These are phyloP conservation scores for Fragaria nilgerrensis DNA, from an alignment of 306 rosid species.

Conservation along the genomic window DNA sequence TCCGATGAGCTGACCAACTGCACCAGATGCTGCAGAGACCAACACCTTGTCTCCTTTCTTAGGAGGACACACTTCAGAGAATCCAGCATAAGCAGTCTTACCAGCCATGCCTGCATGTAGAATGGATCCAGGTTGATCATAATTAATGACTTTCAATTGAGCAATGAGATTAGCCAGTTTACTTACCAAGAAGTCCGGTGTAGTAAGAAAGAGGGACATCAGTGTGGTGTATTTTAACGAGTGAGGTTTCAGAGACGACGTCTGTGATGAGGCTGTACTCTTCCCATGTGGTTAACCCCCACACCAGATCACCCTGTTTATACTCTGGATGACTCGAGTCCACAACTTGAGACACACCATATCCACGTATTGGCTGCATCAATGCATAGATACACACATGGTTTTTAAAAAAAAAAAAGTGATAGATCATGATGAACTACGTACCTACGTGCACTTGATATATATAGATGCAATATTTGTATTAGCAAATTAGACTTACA, in stretches of 20 bases:
- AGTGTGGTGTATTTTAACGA: slow-evolving; percentile 40
- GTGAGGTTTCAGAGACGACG: slow-evolving; percentile 18
- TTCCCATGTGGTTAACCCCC: slow-evolving; percentile 56
- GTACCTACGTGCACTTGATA: no score
- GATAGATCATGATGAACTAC: no score
- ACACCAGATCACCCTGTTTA: slow-evolving; percentile 45
- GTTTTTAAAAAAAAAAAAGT: no score
- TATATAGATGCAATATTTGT: neutral
- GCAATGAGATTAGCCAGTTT: neutral
- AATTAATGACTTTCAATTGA: no score
- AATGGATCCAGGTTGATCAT: neutral
- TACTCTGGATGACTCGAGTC: slow-evolving; percentile 44
- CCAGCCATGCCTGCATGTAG: slow-evolving; percentile 45
- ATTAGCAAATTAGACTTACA: neutral
- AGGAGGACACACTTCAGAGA: slow-evolving; percentile 38
- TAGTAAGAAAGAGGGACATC: slow-evolving; percentile 52
- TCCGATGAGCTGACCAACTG: slow-evolving; percentile 36
- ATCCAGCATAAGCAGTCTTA: slow-evolving; percentile 38
- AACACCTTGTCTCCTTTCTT: slow-evolving; percentile 53
- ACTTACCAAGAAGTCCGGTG: slow-evolving; percentile 26
- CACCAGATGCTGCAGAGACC: slow-evolving; percentile 49
- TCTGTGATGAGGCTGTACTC: slow-evolving; percentile 39
- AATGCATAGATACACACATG: neutral
- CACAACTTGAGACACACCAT: slow-evolving; percentile 50
- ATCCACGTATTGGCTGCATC: slow-evolving; percentile 23